These are phyloP conservation scores for Wickerhamomyces sydowiorum DNA, from an alignment of 805 yeast species.

Conservation along the genomic window DNA sequence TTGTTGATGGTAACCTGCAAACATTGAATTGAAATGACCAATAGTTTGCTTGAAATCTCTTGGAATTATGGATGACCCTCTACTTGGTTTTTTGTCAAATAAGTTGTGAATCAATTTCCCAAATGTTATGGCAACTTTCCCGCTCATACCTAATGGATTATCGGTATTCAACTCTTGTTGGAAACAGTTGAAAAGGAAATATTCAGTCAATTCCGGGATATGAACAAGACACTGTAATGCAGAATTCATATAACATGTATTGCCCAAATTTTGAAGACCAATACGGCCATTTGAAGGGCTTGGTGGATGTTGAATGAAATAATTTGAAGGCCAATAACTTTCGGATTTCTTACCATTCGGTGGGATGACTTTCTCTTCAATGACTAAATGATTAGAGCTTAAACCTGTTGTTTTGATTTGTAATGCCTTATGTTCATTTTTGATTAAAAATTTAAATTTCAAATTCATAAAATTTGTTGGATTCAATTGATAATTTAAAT, in stretches of 20 bases:
- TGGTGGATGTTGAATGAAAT: conserved; percentile 24
- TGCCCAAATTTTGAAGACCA: conserved; percentile 74
- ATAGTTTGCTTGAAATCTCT: conserved; percentile 71
- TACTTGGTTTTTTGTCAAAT: conserved; percentile 29
- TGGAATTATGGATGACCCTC: conserved; percentile 35
- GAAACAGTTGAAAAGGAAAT: conserved; percentile 60
- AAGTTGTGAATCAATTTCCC: conserved; percentile 59
- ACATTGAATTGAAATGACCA: conserved; percentile 74
- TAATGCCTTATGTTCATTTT: conserved; percentile 11
- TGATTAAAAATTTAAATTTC: conserved; percentile 18
- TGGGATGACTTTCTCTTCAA: conserved; percentile 25
- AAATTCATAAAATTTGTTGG: conserved; percentile 25
- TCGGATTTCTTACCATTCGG: conserved; percentile 8
- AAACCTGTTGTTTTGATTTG: conserved; percentile 19
- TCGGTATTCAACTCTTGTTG: conserved; percentile 60
- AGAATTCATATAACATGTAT: conserved; percentile 92
- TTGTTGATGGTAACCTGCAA: conserved; percentile 80
- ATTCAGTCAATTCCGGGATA: conserved; percentile 74
- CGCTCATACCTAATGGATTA: conserved; percentile 84
- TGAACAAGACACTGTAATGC: conserved; percentile 88
- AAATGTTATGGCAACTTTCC: conserved; percentile 75
- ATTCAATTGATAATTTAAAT: conserved; percentile 14
- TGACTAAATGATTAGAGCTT: conserved; percentile 23
- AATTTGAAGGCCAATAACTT: conserved; percentile 33
- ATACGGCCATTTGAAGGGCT: conserved; percentile 41